These are phyloP conservation scores for Umbelopsis ramanniana DNA, from an alignment of 192 early-diverging fungal genomes.

Conservation along the genomic window DNA sequence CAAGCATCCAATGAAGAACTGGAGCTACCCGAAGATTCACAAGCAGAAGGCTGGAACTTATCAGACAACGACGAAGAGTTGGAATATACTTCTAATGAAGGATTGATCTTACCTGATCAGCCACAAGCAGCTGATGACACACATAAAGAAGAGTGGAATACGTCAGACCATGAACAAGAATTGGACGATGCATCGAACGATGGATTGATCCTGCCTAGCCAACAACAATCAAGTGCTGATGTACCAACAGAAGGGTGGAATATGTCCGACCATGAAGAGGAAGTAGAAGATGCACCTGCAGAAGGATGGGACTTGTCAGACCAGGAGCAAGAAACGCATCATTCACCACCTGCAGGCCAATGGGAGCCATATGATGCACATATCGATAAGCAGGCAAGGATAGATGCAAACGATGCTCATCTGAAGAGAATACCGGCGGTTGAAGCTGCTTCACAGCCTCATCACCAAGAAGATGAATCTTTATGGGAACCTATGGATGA, in stretches of 20 bases:
- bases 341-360: not conserved
- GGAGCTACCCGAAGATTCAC: not conserved
- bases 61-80: not conserved
- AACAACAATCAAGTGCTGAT: no score
- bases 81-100: not conserved
- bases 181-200: not conserved
- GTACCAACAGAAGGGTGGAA: no score
- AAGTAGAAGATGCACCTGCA: not conserved
- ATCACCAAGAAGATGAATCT: not conserved
- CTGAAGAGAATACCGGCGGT: not conserved
- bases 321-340: not conserved
- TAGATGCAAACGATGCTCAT: not conserved
- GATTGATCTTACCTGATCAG: not conserved
- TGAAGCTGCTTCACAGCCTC: not conserved
- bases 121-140: not conserved
- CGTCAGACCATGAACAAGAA: not conserved
- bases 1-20: not conserved
- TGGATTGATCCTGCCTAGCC: no score
- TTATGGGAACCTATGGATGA: slow-evolving; percentile 2
- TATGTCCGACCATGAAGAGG: not conserved
- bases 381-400: not conserved
- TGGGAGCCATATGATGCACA: not conserved
- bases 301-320: not conserved
- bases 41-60: not conserved
- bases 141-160: no score